Evolutionary conservation across 2,329 filamentous ascomycete species (phyloP), one percentile per base, ranked within the genome.

Genomic region (Neonectria magnoliae): DNA sequence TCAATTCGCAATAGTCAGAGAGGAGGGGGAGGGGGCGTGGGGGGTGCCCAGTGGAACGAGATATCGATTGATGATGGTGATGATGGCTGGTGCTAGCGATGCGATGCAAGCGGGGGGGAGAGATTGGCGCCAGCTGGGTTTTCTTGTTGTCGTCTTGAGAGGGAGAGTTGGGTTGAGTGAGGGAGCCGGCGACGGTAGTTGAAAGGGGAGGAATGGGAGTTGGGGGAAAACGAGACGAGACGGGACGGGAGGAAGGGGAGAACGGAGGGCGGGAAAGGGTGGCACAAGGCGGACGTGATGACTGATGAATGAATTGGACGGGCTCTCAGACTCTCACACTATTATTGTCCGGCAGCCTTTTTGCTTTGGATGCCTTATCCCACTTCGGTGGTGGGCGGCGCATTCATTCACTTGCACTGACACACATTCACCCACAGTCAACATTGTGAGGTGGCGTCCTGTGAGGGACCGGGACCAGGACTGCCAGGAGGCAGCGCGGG

Each of bases 11-110:
- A 25, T 31, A 50, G 47, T 50, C 27, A 31, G 45, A 29, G 41
- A 27, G 51, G 54, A 42, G 31, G 53, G 62, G 47, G 58, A 71
- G 60, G 61, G 65, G 64, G 54, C 38, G 61, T 62, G 55, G 36
- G 67, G 71, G 68, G 70, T 70, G 62, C 51, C 27, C 29, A 62
- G 71, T 73, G 71, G 71, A 70, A 73, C 71, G 71, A 73, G 71
- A 71, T 73, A 67, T 73, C 66, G 64, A 72, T 72, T 72, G 69
- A 73, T 71, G 64, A 62, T 73, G 62, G 59, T 70, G 68, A 62
- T 56, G 59, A 52, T 56, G 52, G 33, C 38, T 31, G 45, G 29
- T 60, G 42, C 51, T 60, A 55, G 31, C 56, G 27, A 51, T 60
- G 52, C 52, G 62, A 62, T 60, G 58, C 52, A 60, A 45, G 18